Evolutionary conservation across 352 stramenopile species (phyloP).

Genomic region (Hyaloperonospora arabidopsidis): DNA sequence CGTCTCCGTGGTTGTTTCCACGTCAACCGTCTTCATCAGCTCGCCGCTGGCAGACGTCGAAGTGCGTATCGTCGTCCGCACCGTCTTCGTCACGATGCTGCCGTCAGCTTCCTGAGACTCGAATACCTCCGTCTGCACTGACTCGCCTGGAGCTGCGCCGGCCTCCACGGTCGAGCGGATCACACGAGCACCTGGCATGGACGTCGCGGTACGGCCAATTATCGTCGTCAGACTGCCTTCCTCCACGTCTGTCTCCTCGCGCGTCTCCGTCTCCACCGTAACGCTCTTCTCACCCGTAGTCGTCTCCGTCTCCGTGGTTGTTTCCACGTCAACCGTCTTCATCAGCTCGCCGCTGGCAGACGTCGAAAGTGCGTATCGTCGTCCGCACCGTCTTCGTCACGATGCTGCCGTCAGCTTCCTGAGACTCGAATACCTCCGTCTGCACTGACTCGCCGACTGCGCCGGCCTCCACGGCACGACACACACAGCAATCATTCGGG

Average conservation of each 20-base stretch:
- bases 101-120: constrained; percentile 13
- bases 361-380: constrained; percentile 6
- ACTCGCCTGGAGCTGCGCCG: constrained; percentile 8
- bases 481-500: too few species aligned
- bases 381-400: constrained; percentile 14
- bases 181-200: constrained; percentile 3
- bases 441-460: constrained; percentile 11
- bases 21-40: constrained; percentile 12
- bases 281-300: constrained; percentile 15
- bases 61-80: constrained; percentile 7
- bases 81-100: constrained; percentile 16
- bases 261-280: constrained; percentile 17
- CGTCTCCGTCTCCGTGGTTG: constrained; percentile 16
- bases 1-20: constrained; percentile 17
- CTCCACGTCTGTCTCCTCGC: constrained; percentile 13
- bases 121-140: constrained; percentile 19
- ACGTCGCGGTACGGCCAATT: constrained; percentile 2
- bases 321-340: constrained; percentile 15
- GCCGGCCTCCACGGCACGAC: constrained; percentile 9
- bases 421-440: constrained; percentile 18
- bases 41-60: constrained; percentile 10
- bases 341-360: constrained; percentile 11
- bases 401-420: constrained; percentile 15
- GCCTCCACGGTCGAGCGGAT: constrained; percentile 8
- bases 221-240: constrained; percentile 10